These are phyloP conservation scores for Escallonia herrerae DNA, from an alignment of 129 eudicot genomes.

Conservation along the genomic window DNA sequence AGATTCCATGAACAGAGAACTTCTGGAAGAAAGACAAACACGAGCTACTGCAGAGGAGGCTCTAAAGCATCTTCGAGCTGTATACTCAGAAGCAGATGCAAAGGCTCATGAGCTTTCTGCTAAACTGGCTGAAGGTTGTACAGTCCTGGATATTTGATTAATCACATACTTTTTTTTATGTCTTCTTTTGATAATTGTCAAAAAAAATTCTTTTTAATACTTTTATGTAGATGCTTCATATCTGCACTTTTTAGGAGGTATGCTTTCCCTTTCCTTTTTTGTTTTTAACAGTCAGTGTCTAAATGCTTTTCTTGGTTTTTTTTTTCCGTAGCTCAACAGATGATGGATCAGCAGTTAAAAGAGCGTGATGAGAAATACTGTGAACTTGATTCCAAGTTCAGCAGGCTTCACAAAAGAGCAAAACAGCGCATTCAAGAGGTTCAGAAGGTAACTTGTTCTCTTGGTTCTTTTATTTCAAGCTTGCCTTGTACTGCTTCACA, in stretches of 20 bases:
- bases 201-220: not conserved
- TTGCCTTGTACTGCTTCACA: conserved; percentile 2
- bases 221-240: conserved; percentile 7
- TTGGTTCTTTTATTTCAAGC: conserved; percentile 12
- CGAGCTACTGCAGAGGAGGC: conserved; percentile 96
- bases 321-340: conserved; percentile 62
- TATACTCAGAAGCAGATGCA: conserved; percentile 73
- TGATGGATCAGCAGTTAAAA: conserved; percentile 80
- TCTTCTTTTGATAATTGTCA: not conserved
- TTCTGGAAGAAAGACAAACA: conserved; percentile 73
- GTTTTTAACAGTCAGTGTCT: conserved; percentile 10
- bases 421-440: conserved; percentile 98
- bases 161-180: not conserved
- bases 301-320: conserved; percentile 21
- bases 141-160: not conserved
- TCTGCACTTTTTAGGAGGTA: not conserved
- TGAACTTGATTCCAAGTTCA: conserved; percentile 91
- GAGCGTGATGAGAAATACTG: conserved; percentile 88
- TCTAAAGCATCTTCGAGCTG: conserved; percentile 67
- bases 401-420: conserved; percentile 98
- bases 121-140: conserved; percentile 88
- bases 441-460: conserved; percentile 66
- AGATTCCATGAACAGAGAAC: conserved; percentile 61
- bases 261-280: not conserved
- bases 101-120: conserved; percentile 74